These are phyloP conservation scores for Pichia occidentalis DNA, from an alignment of 805 yeast genomes.

Conservation along the genomic window DNA sequence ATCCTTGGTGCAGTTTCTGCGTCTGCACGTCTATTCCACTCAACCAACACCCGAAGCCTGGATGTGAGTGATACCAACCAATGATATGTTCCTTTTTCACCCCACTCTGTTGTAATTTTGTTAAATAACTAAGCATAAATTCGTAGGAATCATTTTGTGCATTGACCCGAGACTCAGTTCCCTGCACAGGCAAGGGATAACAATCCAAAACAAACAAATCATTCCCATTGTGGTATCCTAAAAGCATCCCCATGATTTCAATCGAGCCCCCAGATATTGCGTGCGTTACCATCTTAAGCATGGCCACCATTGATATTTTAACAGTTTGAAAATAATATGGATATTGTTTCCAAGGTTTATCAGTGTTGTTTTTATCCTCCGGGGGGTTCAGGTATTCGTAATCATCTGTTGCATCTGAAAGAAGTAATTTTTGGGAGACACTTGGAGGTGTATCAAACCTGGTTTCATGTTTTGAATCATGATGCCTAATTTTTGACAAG, in stretches of 20 bases:
- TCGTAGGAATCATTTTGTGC: slow-evolving; percentile 93
- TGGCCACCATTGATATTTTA: slow-evolving; percentile 63
- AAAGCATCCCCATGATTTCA: slow-evolving; percentile 93
- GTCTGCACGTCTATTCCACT: slow-evolving; percentile 91
- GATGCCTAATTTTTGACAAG: background rate
- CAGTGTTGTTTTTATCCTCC: background rate
- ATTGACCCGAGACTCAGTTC: slow-evolving; percentile 93
- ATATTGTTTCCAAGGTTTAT: slow-evolving; percentile 51
- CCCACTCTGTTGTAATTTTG: slow-evolving; percentile 39
- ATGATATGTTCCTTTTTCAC: slow-evolving; percentile 66
- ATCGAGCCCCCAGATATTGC: slow-evolving; percentile 79
- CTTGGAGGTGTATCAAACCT: slow-evolving; percentile 2
- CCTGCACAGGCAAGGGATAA: slow-evolving; percentile 87
- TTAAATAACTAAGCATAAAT: slow-evolving; percentile 82
- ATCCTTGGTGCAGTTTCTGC: slow-evolving; percentile 75
- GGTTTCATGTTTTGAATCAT: background rate
- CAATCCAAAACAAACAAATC: slow-evolving; percentile 69
- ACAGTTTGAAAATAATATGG: slow-evolving; percentile 56
- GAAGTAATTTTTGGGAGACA: background rate
- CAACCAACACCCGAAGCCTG: slow-evolving; percentile 96
- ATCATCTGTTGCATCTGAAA: background rate
- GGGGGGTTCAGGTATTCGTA: background rate
- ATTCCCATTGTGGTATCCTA: slow-evolving; percentile 56
- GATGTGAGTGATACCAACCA: slow-evolving; percentile 98
- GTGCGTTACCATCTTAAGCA: slow-evolving; percentile 70